phyloP scores from a whole-genome alignment of 192 early-diverging fungal genomes.

The Paraglomus occultum region DNA sequence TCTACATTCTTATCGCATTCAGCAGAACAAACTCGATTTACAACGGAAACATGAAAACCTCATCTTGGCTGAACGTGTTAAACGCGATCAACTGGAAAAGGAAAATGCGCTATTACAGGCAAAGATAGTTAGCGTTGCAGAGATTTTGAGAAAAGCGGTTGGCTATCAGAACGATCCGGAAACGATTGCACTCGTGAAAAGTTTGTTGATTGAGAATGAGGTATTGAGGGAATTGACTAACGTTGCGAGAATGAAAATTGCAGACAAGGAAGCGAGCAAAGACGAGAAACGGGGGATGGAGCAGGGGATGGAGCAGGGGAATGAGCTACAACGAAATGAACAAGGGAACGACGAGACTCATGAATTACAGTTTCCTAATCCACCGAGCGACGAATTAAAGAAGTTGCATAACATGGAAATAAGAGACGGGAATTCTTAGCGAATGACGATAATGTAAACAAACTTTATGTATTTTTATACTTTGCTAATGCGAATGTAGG shows the following conservation, averaged over 20 bases:
- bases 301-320: too few relatives aligned
- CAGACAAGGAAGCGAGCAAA: too few relatives aligned
- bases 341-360: too few relatives aligned
- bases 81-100: neutral
- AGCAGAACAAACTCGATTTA: constrained; percentile 26
- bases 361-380: too few relatives aligned
- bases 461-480: too few relatives aligned
- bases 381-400: too few relatives aligned
- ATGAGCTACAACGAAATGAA: too few relatives aligned
- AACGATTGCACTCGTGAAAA: constrained; percentile 26
- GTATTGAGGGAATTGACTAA: constrained; percentile 28
- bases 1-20: constrained; percentile 21
- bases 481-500: too few relatives aligned
- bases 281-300: too few relatives aligned
- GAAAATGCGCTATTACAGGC: constrained; percentile 24
- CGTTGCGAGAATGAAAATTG: neutral
- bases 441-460: too few relatives aligned
- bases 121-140: constrained; percentile 5
- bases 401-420: too few relatives aligned
- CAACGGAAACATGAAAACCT: constrained; percentile 23
- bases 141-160: constrained; percentile 28
- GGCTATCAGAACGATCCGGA: constrained; percentile 16
- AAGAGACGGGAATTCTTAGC: too few relatives aligned
- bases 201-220: constrained; percentile 28
- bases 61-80: constrained; percentile 16